These are phyloP conservation scores for Beauveria sp. DNA, from an alignment of 2,329 filamentous ascomycete species.

Conservation along the genomic window DNA sequence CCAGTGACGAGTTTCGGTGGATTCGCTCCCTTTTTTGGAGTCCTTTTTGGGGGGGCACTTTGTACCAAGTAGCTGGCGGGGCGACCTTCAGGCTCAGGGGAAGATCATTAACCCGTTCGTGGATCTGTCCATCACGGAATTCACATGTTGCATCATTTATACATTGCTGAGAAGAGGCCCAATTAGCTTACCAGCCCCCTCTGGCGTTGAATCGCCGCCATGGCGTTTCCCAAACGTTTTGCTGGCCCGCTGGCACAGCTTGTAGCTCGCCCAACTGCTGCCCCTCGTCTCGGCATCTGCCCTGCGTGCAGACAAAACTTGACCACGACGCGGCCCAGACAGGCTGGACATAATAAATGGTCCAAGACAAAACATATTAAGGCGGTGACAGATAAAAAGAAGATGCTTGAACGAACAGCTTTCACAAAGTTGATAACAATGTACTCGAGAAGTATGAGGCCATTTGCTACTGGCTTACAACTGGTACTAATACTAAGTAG, in stretches of 20 bases:
- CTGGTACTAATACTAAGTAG: conserved; percentile 30
- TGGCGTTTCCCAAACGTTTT: neutral
- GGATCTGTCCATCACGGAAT: neutral
- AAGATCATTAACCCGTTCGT: conserved; percentile 25
- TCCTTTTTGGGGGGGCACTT: neutral
- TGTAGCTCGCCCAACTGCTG: neutral
- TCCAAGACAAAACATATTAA: conserved; percentile 96
- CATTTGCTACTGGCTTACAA: neutral
- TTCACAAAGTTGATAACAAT: conserved; percentile 67
- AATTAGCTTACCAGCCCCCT: neutral
- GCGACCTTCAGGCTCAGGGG: conserved; percentile 10
- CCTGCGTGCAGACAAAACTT: conserved; percentile 43
- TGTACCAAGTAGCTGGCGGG: neutral
- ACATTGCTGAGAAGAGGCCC: neutral
- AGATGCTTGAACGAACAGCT: conserved; percentile 60
- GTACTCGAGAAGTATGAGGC: conserved; percentile 59
- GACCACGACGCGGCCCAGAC: conserved; percentile 32
- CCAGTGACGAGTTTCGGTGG: conserved; percentile 8
- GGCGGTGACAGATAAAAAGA: conserved; percentile 73
- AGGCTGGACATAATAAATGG: conserved; percentile 85
- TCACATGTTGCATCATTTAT: neutral
- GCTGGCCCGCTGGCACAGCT: neutral
- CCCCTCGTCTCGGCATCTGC: conserved; percentile 27
- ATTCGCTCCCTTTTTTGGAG: neutral
- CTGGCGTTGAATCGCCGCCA: neutral